Conservation (phyloP, 2,329 filamentous ascomycete genomes). For the Epichloe glyceriae region DNA sequence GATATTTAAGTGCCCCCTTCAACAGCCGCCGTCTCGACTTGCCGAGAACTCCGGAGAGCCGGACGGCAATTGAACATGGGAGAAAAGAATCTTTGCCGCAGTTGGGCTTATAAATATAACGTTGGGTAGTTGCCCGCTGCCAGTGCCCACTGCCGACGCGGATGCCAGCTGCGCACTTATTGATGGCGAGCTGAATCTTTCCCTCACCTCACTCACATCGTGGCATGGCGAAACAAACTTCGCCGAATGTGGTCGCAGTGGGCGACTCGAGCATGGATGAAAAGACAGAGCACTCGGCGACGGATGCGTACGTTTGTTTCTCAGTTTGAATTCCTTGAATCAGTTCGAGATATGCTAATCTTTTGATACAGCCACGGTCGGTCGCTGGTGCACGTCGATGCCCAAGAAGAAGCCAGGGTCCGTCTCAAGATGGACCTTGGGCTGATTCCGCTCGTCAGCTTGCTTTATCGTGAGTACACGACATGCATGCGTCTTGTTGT, state of each 20-base stretch:
- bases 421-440: slow-evolving; percentile 50
- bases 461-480: slow-evolving; percentile 39
- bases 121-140: too few relatives aligned
- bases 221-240: too few relatives aligned
- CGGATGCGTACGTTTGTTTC: background rate
- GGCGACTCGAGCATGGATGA: background rate
- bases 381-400: slow-evolving; percentile 26
- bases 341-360: too few relatives aligned
- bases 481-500: background rate
- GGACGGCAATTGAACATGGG: background rate
- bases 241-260: background rate
- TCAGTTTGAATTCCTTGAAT: too few relatives aligned
- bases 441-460: slow-evolving; percentile 48
- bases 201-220: background rate
- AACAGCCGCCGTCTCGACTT: background rate
- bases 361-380: too few relatives aligned
- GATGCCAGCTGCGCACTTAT: too few relatives aligned
- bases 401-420: slow-evolving; percentile 40
- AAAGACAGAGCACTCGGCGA: background rate
- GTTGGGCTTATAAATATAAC: too few relatives aligned
- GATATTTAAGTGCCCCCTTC: too few relatives aligned
- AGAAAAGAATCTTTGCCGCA: too few relatives aligned
- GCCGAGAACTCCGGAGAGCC: background rate
- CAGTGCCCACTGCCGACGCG: too few relatives aligned
- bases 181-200: background rate